Base-by-base conservation (phyloP, 1,284 basidiomycete genomes). In the Ceratobasidium sp. region DNA sequence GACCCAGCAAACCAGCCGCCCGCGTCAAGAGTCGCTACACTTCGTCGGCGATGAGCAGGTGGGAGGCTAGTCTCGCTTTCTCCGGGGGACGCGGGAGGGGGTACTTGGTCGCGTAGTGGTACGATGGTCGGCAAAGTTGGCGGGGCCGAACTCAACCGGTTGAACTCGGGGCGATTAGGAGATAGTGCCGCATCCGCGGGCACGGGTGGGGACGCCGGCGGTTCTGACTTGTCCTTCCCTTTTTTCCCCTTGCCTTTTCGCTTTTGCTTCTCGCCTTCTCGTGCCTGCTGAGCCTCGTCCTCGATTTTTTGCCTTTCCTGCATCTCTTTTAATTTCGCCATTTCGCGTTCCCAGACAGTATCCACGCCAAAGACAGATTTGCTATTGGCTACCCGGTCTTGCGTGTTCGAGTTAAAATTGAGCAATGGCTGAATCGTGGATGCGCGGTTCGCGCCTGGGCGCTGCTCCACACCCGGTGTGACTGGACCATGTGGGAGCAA, bases 351-450 rank as follows among this genome's bases (percentile, higher is more conserved):
- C 93, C 93, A 95, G 7, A 95, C 80, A 2, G 90, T 92, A 82
- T 94, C 93, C 6, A 91, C 90, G 3, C 93, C 93, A 81, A 94
- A 94, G n/a, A 94, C 93, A 31, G 93, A 94, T 75, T 88, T 88
- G 66, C 86, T 87, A 61, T 84, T 85, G 1, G 85, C 82, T 23
- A 86, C 65, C 31, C 66, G 77, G 33, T 26, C 64, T 54, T 33
- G 54, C n/a, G 53, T 47, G 51, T 77, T 73, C 31, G 63, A 58
- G 33, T 77, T 47, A 49, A 79, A 77, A 66, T 68, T 71, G 64
- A 79, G 60, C n/a, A 79, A 51, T 23, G 78, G 78, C 39, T 71
- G 68, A 28, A 71, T 60, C 37, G 68, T 71, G 37, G 68, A 61
- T 35, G 68, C 56, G n/a, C 68, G 68, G 28, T 61, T 60, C 23